Evolutionary conservation across 495 filamentous ascomycete species (phyloP), one percentile per base, ranked within the genome.

Genomic region (Mytilinidion resinicola): DNA sequence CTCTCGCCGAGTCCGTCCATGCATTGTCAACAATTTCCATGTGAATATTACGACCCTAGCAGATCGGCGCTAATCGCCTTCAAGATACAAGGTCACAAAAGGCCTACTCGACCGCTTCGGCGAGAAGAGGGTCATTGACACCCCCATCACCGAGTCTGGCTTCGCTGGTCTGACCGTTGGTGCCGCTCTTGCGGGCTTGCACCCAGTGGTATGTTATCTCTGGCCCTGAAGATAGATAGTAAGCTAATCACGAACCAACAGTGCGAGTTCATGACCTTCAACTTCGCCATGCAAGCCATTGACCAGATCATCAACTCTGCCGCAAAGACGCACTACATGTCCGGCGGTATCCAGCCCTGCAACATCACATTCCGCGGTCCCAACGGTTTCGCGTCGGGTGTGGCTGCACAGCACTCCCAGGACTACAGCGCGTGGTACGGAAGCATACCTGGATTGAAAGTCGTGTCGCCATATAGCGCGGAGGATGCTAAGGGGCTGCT

Each of bases 241-340:
- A 55, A 14, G 17, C 20, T 15, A 55, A 46, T 43, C 4, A n/a
- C 33, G 11, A 30, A 35, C 33, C 12, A 39, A 14, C 70, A 95
- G 90, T 95, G 90, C 82, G 91, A 96, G 77, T 98, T 98, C 83
- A 98, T 98, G 93, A 98, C 93, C 66, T 98, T 96, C 88, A 98
- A 98, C 82, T 98, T 98, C 73, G 93, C 93, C 74, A 98, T 98
- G 93, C 93, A 98, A 79, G 87, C 93, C 63, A 98, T 98, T 74
- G 93, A 98, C 76, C 93, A 98, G 73, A 90, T 98, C 72, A 91
- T 98, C 84, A 98, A 98, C 83, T 96, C 91, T 49, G 93, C 90
- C 54, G 93, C 90, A 63, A 98, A 97, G 80, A 98, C 93, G 19
- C 95, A 96, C 73, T 98, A 98, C 80, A 98, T 98, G 93, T 96